Conservation (phyloP, 2,329 filamentous ascomycete species). For the Penicillium sp. region DNA sequence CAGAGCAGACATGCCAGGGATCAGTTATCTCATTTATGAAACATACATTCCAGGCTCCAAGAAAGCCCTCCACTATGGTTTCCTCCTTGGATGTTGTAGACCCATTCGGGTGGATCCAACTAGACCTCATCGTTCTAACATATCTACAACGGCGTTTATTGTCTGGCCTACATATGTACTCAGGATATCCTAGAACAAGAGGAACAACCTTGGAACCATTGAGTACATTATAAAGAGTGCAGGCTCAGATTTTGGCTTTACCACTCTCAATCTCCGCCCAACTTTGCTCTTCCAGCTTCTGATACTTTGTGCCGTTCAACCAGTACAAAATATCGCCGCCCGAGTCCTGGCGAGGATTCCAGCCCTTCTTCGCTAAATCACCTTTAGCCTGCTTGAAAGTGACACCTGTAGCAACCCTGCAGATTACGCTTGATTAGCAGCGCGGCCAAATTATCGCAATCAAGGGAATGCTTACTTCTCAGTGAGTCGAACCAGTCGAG, state of each 20-base stretch:
- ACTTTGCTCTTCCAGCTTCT: constrained; percentile 34
- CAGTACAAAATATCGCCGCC: constrained; percentile 43
- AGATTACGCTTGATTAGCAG: not conserved
- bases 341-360: constrained; percentile 34
- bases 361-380: constrained; percentile 42
- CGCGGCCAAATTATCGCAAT: not conserved
- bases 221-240: not conserved
- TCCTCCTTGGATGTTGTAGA: too few relatives aligned
- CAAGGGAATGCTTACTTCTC: constrained; percentile 37
- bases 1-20: not conserved
- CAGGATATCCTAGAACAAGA: not conserved
- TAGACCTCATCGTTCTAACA: too few relatives aligned
- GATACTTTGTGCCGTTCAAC: constrained; percentile 42
- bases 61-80: too few relatives aligned
- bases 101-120: too few relatives aligned
- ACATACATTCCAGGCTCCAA: not conserved
- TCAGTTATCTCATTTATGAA: not conserved
- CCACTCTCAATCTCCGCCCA: constrained; percentile 45
- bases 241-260: constrained; percentile 40
- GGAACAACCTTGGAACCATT: too few relatives aligned
- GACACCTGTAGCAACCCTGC: constrained; percentile 44
- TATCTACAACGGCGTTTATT: too few relatives aligned
- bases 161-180: too few relatives aligned
- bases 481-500: constrained; percentile 46
- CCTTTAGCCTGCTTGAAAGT: constrained; percentile 52